Conservation (phyloP, 306 rosid species). For the Ammopiptanthus mongolicus region DNA sequence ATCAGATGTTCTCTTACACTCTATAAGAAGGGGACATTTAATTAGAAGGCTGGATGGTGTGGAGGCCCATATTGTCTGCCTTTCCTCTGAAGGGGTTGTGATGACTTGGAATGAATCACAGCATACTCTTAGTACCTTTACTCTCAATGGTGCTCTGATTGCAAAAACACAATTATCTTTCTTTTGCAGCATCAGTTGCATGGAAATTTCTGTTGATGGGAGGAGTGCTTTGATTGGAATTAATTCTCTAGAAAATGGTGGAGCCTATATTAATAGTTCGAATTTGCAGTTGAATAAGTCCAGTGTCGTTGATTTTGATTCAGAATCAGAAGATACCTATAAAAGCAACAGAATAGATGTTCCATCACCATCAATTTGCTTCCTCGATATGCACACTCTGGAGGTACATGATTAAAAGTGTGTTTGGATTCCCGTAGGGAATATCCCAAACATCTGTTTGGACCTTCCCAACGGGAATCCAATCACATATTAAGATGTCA, state of each 20-base stretch:
- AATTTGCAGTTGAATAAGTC: constrained; percentile 42
- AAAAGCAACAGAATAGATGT: constrained; percentile 53
- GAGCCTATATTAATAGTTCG: constrained; percentile 29
- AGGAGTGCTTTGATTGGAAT: constrained; percentile 80
- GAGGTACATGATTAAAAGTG: constrained; percentile 69
- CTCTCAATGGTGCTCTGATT: constrained; percentile 75
- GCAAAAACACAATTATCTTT: constrained; percentile 54
- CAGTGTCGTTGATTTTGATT: constrained; percentile 36
- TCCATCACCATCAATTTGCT: constrained; percentile 83
- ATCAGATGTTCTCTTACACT: constrained; percentile 83
- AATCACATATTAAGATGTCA: no score
- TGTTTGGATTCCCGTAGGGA: no score
- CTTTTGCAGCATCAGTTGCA: constrained; percentile 66
- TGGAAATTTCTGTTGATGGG: constrained; percentile 86
- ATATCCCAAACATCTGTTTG: no score
- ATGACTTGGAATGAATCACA: constrained; percentile 77
- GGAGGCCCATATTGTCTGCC: constrained; percentile 75
- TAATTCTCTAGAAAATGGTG: constrained; percentile 48
- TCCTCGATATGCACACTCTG: constrained; percentile 78
- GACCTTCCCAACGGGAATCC: no score
- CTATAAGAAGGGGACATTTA: constrained; percentile 82
- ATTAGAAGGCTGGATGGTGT: constrained; percentile 76
- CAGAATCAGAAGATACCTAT: constrained; percentile 38
- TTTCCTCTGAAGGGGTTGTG: constrained; percentile 85
- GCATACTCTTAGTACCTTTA: constrained; percentile 69